phyloP scores from a whole-genome alignment of 768 basidiomycete species.

The Mycena kentingensis region DNA sequence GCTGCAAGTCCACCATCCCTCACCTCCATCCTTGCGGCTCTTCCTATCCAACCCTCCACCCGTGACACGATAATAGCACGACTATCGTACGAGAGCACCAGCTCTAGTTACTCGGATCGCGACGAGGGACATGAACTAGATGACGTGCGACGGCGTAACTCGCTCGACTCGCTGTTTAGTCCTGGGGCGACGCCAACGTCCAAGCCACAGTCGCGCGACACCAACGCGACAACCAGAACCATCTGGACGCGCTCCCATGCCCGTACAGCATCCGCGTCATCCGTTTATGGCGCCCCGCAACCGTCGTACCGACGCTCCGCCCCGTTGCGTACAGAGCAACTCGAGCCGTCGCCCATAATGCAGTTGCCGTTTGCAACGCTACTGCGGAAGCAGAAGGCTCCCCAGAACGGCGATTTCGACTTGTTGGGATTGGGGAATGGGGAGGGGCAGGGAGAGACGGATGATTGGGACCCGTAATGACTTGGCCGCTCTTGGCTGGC shows the following conservation, averaged over 20 bases:
- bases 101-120: constrained; percentile 43
- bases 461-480: constrained; percentile 15
- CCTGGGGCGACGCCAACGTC: constrained; percentile 14
- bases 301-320: constrained; percentile 19
- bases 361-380: constrained; percentile 40
- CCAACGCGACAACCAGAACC: neutral
- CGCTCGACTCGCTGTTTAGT: constrained; percentile 29
- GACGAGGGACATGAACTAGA: constrained; percentile 46
- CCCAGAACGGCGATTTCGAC: constrained; percentile 16
- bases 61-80: constrained; percentile 57
- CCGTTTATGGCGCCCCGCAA: constrained; percentile 12
- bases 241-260: constrained; percentile 7
- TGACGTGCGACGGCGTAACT: constrained; percentile 33
- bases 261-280: constrained; percentile 16
- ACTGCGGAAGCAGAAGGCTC: constrained; percentile 2
- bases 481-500: neutral
- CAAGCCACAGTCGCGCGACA: constrained; percentile 2
- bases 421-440: constrained; percentile 16
- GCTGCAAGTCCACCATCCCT: constrained; percentile 38
- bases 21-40: constrained; percentile 45
- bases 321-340: constrained; percentile 48
- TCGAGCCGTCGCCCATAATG: constrained; percentile 59
- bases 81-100: constrained; percentile 53
- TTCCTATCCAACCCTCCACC: constrained; percentile 54
- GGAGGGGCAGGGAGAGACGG: constrained; percentile 21